A percentile compares a stretch with the other conserved stretches of the same genome.
Conservation (phyloP, 2,329 filamentous ascomycete species). For the Oidium heveae region DNA sequence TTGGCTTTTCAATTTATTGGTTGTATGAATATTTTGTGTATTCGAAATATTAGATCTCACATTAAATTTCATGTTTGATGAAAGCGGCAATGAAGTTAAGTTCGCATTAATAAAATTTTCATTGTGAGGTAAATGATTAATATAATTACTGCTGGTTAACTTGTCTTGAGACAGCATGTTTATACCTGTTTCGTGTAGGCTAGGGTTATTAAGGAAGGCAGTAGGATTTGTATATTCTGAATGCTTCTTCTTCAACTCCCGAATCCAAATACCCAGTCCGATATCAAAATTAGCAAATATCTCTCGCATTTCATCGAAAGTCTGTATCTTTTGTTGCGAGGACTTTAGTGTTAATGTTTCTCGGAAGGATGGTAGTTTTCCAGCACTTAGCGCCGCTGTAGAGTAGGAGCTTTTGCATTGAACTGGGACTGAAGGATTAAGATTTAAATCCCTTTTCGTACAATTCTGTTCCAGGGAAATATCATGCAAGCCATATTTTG, state of each 20-base stretch:
- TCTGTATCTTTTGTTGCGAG: conserved; percentile 41
- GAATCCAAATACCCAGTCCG: conserved; percentile 39
- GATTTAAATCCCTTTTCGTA: too few relatives aligned
- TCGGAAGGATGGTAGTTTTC: conserved; percentile 24
- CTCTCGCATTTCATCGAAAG: conserved; percentile 45
- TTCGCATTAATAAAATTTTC: conserved; percentile 31
- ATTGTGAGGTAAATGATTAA: conserved; percentile 18
- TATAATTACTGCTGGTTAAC: conserved; percentile 2
- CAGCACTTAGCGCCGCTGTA: not conserved
- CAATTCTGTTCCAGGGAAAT: not conserved
- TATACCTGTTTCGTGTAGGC: conserved; percentile 1
- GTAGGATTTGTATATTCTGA: conserved; percentile 22
- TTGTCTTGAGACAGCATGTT: conserved; percentile 7
- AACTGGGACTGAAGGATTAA: too few relatives aligned
- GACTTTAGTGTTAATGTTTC: conserved; percentile 51
- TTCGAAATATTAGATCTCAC: conserved; percentile 3
- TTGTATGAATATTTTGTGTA: conserved; percentile 4
- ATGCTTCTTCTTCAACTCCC: conserved; percentile 19
- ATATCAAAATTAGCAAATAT: conserved; percentile 50
- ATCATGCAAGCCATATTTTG: not conserved
- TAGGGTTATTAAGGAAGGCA: conserved; percentile 4
- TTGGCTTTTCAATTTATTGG: conserved; percentile 12
- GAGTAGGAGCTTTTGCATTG: too few relatives aligned
- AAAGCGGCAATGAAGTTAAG: conserved; percentile 6
- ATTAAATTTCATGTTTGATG: conserved; percentile 3